Evolutionary conservation across 164 flowering plant species (phyloP).

Genomic region (Liquidambar formosana): DNA sequence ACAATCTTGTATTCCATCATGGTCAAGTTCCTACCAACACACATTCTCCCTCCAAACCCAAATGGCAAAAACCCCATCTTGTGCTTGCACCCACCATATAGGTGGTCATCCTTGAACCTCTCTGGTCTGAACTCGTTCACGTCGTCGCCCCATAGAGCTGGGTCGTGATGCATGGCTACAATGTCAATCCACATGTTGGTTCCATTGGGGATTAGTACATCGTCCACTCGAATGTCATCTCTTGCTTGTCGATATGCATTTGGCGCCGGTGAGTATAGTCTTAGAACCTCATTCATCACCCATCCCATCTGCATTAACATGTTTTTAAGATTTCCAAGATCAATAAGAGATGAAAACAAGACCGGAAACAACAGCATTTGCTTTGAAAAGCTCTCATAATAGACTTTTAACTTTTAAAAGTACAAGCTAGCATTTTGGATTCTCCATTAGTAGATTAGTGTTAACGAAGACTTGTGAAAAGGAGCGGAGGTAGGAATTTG

Average conservation of each 20-base stretch:
- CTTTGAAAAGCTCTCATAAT: too few species aligned
- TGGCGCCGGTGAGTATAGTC: slow-evolving; percentile 81
- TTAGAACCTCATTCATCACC: slow-evolving; percentile 82
- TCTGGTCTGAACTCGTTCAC: slow-evolving; percentile 82
- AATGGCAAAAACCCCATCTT: slow-evolving; percentile 90
- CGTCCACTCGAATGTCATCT: slow-evolving; percentile 59
- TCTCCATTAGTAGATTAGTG: too few species aligned
- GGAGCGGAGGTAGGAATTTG: too few species aligned
- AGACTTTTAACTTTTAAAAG: too few species aligned
- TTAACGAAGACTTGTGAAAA: too few species aligned
- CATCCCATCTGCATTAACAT: slow-evolving; percentile 70
- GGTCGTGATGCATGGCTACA: slow-evolving; percentile 82
- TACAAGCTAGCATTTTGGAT: too few species aligned
- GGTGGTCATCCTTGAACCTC: slow-evolving; percentile 56
- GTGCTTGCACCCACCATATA: slow-evolving; percentile 75
- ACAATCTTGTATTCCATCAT: slow-evolving; percentile 82
- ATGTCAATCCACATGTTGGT: slow-evolving; percentile 93
- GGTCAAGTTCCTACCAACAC: slow-evolving; percentile 71
- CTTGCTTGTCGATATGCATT: slow-evolving; percentile 80
- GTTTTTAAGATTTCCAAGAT: too few species aligned
- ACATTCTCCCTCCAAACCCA: slow-evolving; percentile 94
- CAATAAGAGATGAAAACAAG: too few species aligned
- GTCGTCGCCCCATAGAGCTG: slow-evolving; percentile 69
- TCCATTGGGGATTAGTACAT: slow-evolving; percentile 56
- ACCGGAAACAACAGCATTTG: too few species aligned